phyloP scores from a whole-genome alignment of 169 alveolate species.

The Eimeria sp. region DNA sequence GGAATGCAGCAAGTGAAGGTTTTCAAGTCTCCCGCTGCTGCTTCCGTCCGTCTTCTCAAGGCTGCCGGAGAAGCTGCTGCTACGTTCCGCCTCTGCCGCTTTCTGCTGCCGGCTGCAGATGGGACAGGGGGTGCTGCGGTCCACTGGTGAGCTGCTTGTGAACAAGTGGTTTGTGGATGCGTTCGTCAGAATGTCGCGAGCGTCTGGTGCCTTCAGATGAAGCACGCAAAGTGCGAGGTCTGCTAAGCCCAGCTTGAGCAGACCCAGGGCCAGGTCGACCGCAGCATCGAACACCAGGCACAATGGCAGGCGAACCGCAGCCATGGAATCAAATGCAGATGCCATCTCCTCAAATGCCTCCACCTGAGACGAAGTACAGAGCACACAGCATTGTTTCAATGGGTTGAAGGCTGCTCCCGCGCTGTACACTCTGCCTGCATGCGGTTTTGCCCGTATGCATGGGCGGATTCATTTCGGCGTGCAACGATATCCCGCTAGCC shows the following conservation, averaged over 20 bases:
- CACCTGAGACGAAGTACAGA: conserved; percentile 18
- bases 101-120: conserved; percentile 42
- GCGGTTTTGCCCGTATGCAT: background rate
- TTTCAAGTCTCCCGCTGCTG: background rate
- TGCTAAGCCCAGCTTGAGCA: conserved; percentile 29
- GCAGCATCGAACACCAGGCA: conserved; percentile 53
- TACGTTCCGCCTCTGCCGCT: conserved; percentile 8
- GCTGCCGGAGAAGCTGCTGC: background rate
- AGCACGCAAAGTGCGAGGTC: conserved; percentile 37
- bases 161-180: background rate
- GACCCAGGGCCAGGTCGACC: conserved; percentile 22
- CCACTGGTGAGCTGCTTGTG: background rate
- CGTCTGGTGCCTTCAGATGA: conserved; percentile 32
- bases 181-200: background rate
- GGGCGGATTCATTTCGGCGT: background rate
- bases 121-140: background rate
- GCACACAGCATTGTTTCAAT: background rate
- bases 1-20: conserved; percentile 44
- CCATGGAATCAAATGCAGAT: conserved; percentile 44
- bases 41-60: background rate
- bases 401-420: background rate
- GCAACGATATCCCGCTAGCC: background rate
- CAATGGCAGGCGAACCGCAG: conserved; percentile 5
- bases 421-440: background rate
- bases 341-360: conserved; percentile 30